phyloP scores from a whole-genome alignment of 345 rosid genomes.

The Camelina laxa region DNA sequence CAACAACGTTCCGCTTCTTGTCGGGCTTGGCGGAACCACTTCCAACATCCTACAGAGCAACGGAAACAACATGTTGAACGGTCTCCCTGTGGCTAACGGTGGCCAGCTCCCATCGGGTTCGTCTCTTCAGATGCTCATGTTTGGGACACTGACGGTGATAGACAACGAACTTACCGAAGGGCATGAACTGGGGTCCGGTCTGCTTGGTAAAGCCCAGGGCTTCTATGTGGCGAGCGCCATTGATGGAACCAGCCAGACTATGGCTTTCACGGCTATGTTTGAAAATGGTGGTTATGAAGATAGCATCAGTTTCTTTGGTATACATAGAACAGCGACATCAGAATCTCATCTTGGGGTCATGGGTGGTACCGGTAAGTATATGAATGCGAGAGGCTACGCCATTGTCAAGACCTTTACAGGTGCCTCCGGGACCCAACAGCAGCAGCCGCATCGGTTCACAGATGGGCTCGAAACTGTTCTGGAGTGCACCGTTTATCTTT shows the following conservation, averaged over 20 bases:
- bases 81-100: slow-evolving; percentile 53
- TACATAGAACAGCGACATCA: slow-evolving; percentile 63
- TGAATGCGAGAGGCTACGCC: slow-evolving; percentile 75
- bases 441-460: slow-evolving; percentile 57
- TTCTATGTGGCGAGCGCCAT: slow-evolving; percentile 70
- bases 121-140: slow-evolving; percentile 68
- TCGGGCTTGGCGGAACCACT: slow-evolving; percentile 69
- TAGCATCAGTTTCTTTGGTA: slow-evolving; percentile 78
- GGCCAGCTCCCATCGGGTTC: slow-evolving; percentile 60
- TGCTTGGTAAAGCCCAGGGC: slow-evolving; percentile 84
- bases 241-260: slow-evolving; percentile 77
- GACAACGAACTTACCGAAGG: slow-evolving; percentile 79
- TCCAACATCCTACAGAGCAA: slow-evolving; percentile 54
- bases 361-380: slow-evolving; percentile 92
- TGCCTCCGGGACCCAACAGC: slow-evolving; percentile 47
- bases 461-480: slow-evolving; percentile 76
- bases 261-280: slow-evolving; percentile 86
- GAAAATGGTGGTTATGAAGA: slow-evolving; percentile 66
- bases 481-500: slow-evolving; percentile 58
- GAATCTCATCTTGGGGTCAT: slow-evolving; percentile 79
- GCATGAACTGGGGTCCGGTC: slow-evolving; percentile 63
- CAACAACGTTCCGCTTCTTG: slow-evolving; percentile 78
- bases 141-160: slow-evolving; percentile 77
- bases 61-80: slow-evolving; percentile 53
- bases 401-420: slow-evolving; percentile 62